phyloP scores from a whole-genome alignment of 441 rosid species.

The Aquilaria agallochum region DNA sequence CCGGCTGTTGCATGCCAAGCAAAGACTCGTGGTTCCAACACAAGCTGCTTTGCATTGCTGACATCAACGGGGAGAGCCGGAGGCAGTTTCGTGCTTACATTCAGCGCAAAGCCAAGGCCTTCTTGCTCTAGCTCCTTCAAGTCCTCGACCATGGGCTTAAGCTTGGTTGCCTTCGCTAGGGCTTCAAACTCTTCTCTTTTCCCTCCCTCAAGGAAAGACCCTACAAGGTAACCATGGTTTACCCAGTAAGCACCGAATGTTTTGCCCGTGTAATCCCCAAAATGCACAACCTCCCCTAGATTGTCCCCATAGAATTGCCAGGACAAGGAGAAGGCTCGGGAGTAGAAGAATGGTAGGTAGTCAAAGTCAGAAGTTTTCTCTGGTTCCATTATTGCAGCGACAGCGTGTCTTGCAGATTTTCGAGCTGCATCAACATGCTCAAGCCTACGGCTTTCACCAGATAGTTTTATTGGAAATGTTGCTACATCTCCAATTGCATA shows the following conservation, averaged over 20 bases:
- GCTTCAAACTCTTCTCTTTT: conserved; percentile 69
- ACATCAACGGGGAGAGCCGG: conserved; percentile 16
- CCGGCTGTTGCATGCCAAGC: conserved; percentile 76
- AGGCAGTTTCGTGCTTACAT: conserved; percentile 34
- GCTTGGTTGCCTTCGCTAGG: conserved; percentile 61
- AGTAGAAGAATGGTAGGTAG: conserved; percentile 80
- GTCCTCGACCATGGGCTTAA: conserved; percentile 45
- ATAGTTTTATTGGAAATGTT: conserved; percentile 78
- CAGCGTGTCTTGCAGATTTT: conserved; percentile 91
- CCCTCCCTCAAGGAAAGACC: conserved; percentile 81
- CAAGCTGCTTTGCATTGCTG: conserved; percentile 8
- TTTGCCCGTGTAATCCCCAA: conserved; percentile 57
- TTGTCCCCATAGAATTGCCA: conserved; percentile 96
- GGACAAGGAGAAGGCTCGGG: conserved; percentile 70
- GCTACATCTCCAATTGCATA: conserved; percentile 94
- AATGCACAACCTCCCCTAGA: conserved; percentile 65
- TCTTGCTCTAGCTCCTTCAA: conserved; percentile 47
- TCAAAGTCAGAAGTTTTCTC: conserved; percentile 57
- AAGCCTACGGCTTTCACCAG: conserved; percentile 62
- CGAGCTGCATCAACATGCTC: conserved; percentile 87
- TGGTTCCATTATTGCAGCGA: conserved; percentile 63
- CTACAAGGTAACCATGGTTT: conserved; percentile 66
- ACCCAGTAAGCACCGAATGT: conserved; percentile 88
- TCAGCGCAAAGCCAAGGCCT: conserved; percentile 55
- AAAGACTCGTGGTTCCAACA: too few species aligned